Evolutionary conservation across 352 stramenopile genomes (phyloP), one percentile per base, ranked within the genome.

Genomic region (Saprolegnia parasitica): DNA sequence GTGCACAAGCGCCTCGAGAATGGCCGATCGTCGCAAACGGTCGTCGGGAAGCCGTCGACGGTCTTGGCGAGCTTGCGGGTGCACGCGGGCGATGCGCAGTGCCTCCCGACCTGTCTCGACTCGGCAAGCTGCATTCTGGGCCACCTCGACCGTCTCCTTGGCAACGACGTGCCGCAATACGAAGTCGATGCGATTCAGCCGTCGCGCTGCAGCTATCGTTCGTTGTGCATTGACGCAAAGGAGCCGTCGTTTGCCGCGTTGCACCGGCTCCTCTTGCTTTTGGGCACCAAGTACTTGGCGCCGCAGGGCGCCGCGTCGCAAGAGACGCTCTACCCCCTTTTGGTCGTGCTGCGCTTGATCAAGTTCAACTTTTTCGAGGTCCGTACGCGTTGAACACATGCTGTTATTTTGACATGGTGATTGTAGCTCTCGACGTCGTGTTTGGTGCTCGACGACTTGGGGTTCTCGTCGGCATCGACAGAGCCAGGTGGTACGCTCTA

Each of bases 341-440:
- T 93, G 10, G 81, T 93, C 23, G 81, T 81, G 18, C 74, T 93
- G 52, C 80, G 83, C 21, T 56, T 96, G 10, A 70, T 96, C 15
- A 96, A 96, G 61, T 68, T 93, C 5, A 96, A 96, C 74, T 90
- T 96, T 52, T 96, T 93, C 35, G 87, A 96, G 83, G 86, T 94
- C 76, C 2, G 29, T 49, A 49, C 62, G 35, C 2, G 35, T 2
- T 42, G 77, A 39, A 18, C 20, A 23, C 5, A 49, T 50, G 46
- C 35, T 71, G 13, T 42, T 32, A 16, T 46, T 54, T 16, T 46
- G 42, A 52, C 24, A 20, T 32, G n/a, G 5, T 71, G 61, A 65
- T 24, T 71, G 11, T 72, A 93, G 86, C 77, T 93, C 45, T 88
- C 81, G 16, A 78, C 84, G 2, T 92, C 83, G 56, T 84, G 83